Conservation (phyloP, 306 rosid genomes). For the Sindora glabra region DNA sequence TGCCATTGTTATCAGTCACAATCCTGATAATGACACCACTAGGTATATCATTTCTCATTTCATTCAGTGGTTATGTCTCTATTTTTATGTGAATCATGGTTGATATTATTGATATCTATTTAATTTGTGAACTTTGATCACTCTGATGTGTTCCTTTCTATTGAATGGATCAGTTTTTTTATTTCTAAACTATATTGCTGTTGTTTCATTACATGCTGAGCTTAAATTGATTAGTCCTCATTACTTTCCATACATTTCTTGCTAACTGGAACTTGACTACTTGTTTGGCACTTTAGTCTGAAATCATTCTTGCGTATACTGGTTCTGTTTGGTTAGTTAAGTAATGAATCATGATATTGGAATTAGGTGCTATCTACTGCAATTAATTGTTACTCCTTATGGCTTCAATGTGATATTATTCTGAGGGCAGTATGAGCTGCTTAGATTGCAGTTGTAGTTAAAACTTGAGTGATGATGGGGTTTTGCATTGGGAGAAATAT, state of each 20-base stretch:
- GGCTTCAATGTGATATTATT: background rate
- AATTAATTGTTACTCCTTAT: background rate
- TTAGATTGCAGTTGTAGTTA: too few relatives aligned
- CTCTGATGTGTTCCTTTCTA: too few relatives aligned
- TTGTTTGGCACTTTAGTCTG: background rate
- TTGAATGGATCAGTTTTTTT: too few relatives aligned
- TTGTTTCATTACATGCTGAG: background rate
- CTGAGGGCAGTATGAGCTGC: too few relatives aligned
- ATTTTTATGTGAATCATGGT: background rate
- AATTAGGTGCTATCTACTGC: background rate
- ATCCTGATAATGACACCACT: slow-evolving; percentile 63
- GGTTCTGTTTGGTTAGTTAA: background rate
- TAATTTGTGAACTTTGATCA: too few relatives aligned
- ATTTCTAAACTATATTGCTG: too few relatives aligned
- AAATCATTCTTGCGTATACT: background rate
- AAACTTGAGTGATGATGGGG: background rate
- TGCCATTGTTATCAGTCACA: slow-evolving; percentile 73
- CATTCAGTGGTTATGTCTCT: too few relatives aligned
- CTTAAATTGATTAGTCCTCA: background rate
- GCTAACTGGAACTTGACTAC: too few relatives aligned
- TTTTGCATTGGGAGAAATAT: background rate
- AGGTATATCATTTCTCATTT: slow-evolving; percentile 19
- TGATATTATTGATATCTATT: background rate
- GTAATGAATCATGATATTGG: too few relatives aligned
- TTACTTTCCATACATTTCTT: too few relatives aligned